Evolutionary conservation across 2,329 filamentous ascomycete genomes (phyloP).

Genomic region (Phyllosticta citriasiana): DNA sequence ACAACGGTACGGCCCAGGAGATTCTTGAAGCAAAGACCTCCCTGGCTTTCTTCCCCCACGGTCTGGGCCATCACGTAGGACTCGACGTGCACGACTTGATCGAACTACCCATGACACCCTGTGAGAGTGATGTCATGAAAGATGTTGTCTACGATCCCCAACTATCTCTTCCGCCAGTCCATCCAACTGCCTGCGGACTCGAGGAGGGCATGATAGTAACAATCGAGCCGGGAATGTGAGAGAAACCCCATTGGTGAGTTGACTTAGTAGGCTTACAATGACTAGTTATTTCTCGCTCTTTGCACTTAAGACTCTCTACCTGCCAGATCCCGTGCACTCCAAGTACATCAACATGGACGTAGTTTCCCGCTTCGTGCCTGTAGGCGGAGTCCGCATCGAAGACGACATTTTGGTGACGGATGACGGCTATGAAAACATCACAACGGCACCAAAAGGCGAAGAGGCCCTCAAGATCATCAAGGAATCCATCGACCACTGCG

Average conservation of each 20-base stretch:
- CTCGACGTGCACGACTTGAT: slow-evolving; percentile 76
- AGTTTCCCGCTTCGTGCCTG: slow-evolving; percentile 71
- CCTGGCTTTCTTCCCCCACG: slow-evolving; percentile 85
- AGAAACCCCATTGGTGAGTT: neutral
- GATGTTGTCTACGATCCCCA: slow-evolving; percentile 22
- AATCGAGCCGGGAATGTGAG: slow-evolving; percentile 43
- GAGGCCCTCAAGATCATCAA: slow-evolving; percentile 22
- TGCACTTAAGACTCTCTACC: slow-evolving; percentile 66
- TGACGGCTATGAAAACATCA: slow-evolving; percentile 61
- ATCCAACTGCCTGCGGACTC: slow-evolving; percentile 27
- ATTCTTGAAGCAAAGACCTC: slow-evolving; percentile 72
- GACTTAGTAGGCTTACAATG: neutral
- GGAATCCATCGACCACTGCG: neutral
- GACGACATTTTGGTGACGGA: slow-evolving; percentile 65
- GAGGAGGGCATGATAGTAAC: slow-evolving; percentile 48
- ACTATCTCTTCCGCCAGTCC: slow-evolving; percentile 22
- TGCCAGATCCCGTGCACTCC: slow-evolving; percentile 60
- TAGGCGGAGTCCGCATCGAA: slow-evolving; percentile 64
- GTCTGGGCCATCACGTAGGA: slow-evolving; percentile 80
- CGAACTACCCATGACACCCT: slow-evolving; percentile 5
- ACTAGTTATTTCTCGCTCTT: slow-evolving; percentile 85
- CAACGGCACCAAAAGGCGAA: slow-evolving; percentile 59
- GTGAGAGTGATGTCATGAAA: slow-evolving; percentile 7
- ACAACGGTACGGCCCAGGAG: slow-evolving; percentile 54
- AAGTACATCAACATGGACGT: slow-evolving; percentile 68